Conservation (phyloP, 768 basidiomycete genomes). For the Pleurotus tuber-regium region DNA sequence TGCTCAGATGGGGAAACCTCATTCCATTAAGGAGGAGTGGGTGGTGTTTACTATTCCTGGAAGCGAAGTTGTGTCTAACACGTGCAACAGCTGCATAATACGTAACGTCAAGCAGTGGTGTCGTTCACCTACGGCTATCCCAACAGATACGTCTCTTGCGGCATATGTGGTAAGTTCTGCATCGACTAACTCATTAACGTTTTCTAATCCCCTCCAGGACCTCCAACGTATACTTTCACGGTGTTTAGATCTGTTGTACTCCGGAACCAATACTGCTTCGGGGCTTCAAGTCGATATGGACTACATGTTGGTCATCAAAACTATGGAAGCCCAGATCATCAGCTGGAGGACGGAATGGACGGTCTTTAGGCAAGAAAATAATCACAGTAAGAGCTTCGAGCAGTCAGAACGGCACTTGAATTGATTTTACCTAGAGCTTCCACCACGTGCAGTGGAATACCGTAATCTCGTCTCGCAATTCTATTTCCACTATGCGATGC, state of each 20-base stretch:
- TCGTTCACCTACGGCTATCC: conserved; percentile 56
- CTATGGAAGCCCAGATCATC: conserved; percentile 76
- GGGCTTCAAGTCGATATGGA: conserved; percentile 85
- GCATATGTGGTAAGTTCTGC: conserved; percentile 67
- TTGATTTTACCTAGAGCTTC: conserved; percentile 31
- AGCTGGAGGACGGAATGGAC: conserved; percentile 60
- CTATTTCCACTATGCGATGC: conserved; percentile 80
- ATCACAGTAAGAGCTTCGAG: background rate
- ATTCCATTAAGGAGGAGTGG: conserved; percentile 90
- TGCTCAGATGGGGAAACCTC: conserved; percentile 96
- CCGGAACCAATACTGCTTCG: conserved; percentile 72
- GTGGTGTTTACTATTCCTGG: conserved; percentile 27
- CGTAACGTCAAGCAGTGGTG: conserved; percentile 80
- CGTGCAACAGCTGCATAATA: conserved; percentile 71
- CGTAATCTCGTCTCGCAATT: conserved; percentile 58
- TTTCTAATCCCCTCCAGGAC: conserved; percentile 43
- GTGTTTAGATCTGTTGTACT: conserved; percentile 88
- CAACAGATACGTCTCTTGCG: conserved; percentile 67
- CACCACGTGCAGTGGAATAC: conserved; percentile 34
- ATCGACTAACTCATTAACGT: background rate
- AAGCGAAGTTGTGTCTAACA: conserved; percentile 11
- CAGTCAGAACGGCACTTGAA: no score
- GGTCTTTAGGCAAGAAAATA: conserved; percentile 19
- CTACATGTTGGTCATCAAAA: conserved; percentile 80
- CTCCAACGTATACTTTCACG: conserved; percentile 87